These are phyloP conservation scores for Colletotrichum paranaense DNA, from an alignment of 2,329 filamentous ascomycete species.

Conservation along the genomic window DNA sequence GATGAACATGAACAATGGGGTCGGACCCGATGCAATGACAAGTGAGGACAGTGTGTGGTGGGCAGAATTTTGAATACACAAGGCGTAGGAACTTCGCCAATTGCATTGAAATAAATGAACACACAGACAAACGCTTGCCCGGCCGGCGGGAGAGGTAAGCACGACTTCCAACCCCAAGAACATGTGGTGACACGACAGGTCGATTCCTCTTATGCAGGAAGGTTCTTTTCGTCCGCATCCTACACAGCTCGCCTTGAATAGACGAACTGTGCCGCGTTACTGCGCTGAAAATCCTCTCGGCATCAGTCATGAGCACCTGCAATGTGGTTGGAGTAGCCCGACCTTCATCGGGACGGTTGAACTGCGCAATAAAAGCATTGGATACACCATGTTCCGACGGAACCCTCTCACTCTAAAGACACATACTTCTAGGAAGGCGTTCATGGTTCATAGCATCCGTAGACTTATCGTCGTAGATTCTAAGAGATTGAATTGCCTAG, in stretches of 20 bases:
- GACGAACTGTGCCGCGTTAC: slow-evolving; percentile 1
- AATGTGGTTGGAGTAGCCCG: not conserved
- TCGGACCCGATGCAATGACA: no score
- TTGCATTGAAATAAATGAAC: no score
- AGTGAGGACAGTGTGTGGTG: no score
- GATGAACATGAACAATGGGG: not conserved
- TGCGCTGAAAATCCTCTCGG: not conserved
- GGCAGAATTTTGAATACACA: not conserved
- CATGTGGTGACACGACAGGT: not conserved
- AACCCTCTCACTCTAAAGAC: not conserved
- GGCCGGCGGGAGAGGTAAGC: not conserved
- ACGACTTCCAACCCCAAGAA: not conserved
- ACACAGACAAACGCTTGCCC: not conserved
- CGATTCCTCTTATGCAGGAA: not conserved
- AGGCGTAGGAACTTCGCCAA: no score
- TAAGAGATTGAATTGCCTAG: not conserved
- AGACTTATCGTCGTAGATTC: not conserved
- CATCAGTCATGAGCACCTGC: not conserved
- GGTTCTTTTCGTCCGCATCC: not conserved
- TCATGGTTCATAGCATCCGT: not conserved
- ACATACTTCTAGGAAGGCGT: not conserved
- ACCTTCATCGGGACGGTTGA: no score
- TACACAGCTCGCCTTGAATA: not conserved
- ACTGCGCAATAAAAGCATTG: no score
- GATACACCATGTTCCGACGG: no score